Evolutionary conservation across 192 early-diverging fungal genomes (phyloP).

Genomic region (Podila horticola): DNA sequence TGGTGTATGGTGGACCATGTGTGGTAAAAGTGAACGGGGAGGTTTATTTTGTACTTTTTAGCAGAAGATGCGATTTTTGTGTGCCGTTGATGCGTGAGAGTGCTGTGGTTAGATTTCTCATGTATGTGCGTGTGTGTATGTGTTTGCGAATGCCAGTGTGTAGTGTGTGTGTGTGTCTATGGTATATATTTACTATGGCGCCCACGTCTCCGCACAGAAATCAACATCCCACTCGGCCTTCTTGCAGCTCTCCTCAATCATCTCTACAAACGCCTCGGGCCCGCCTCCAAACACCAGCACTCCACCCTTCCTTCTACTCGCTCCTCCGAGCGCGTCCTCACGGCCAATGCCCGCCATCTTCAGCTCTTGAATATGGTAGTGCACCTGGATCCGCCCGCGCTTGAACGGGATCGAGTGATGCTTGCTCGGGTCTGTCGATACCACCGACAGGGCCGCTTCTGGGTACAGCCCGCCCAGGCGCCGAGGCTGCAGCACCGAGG

Average conservation of each 20-base stretch:
- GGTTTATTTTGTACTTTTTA: too few species aligned
- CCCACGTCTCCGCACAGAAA: conserved; percentile 46
- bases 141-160: too few species aligned
- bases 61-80: too few species aligned
- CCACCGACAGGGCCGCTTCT: neutral
- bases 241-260: conserved; percentile 35
- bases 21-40: too few species aligned
- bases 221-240: conserved; percentile 37
- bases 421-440: neutral
- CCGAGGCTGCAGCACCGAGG: too few species aligned
- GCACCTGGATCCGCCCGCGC: conserved; percentile 42
- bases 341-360: conserved; percentile 21
- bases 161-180: neutral
- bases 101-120: too few species aligned
- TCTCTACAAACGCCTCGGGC: conserved; percentile 47
- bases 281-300: conserved; percentile 49
- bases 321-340: neutral
- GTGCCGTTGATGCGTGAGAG: too few species aligned
- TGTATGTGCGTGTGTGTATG: too few species aligned
- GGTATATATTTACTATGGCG: conserved; percentile 7
- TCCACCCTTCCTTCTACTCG: neutral
- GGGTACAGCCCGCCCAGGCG: neutral
- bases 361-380: conserved; percentile 47
- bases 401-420: conserved; percentile 11
- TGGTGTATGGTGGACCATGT: too few species aligned